Conservation (phyloP, 2,329 filamentous ascomycete genomes). For the Sporothrix luriei region DNA sequence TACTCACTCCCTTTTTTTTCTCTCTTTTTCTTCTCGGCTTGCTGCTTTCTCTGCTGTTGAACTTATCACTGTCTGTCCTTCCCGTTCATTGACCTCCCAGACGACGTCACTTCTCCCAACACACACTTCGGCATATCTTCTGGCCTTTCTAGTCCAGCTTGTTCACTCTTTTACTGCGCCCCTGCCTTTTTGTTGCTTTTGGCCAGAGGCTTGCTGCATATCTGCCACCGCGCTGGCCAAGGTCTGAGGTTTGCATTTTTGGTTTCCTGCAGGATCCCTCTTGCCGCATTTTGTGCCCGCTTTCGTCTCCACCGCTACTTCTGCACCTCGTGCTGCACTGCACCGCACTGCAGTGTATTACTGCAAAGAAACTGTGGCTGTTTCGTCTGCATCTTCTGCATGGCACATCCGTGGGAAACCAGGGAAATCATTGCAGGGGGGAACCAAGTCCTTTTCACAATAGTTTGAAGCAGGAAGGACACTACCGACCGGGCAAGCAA, state of each 20-base stretch:
- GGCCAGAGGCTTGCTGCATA: slow-evolving; percentile 24
- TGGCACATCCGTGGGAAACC: neutral
- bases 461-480: neutral
- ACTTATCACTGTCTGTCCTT: slow-evolving; percentile 12
- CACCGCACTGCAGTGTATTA: slow-evolving; percentile 21
- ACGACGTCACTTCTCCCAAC: neutral
- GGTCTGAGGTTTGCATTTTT: neutral
- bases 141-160: neutral
- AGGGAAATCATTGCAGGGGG: slow-evolving; percentile 19
- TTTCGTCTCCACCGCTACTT: slow-evolving; percentile 27
- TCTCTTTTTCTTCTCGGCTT: neutral
- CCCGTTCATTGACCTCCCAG: neutral
- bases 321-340: slow-evolving; percentile 28
- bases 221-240: slow-evolving; percentile 10
- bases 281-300: slow-evolving; percentile 20
- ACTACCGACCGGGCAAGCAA: slow-evolving; percentile 8
- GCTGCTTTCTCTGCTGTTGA: neutral
- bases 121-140: neutral
- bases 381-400: slow-evolving; percentile 17
- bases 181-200: neutral
- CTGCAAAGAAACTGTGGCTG: slow-evolving; percentile 23
- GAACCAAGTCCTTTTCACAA: slow-evolving; percentile 4
- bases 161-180: neutral
- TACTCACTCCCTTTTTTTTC: slow-evolving; percentile 5
- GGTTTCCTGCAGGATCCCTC: slow-evolving; percentile 18